phyloP scores from a whole-genome alignment of 192 early-diverging fungal species.

The Coemansia sp. region DNA sequence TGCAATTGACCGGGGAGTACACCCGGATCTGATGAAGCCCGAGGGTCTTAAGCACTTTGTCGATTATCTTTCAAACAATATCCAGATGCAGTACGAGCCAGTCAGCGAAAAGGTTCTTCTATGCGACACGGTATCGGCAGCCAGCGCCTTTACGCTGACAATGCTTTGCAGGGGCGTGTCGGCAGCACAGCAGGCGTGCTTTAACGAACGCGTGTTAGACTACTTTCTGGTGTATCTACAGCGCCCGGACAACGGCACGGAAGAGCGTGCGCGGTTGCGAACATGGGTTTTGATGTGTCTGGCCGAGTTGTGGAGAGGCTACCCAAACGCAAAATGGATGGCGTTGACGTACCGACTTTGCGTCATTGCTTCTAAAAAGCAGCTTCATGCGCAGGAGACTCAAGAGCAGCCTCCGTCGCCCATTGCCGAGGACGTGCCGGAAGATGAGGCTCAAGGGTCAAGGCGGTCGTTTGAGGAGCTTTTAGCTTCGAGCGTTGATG shows the following conservation, averaged over 20 bases:
- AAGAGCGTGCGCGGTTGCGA: constrained; percentile 58
- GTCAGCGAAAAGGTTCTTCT: constrained; percentile 51
- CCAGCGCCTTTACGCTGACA: constrained; percentile 87
- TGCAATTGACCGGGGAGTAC: constrained; percentile 86
- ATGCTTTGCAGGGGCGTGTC: constrained; percentile 87
- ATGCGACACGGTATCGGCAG: constrained; percentile 49
- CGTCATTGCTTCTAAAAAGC: constrained; percentile 56
- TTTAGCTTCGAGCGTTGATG: constrained; percentile 42
- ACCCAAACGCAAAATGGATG: constrained; percentile 61
- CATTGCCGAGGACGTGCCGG: neutral
- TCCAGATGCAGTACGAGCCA: constrained; percentile 54
- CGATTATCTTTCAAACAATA: constrained; percentile 76
- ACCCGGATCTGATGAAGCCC: constrained; percentile 87
- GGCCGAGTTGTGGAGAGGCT: constrained; percentile 79
- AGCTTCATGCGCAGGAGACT: constrained; percentile 23
- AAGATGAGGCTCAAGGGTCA: neutral
- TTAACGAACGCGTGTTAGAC: constrained; percentile 50
- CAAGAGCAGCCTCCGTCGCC: neutral
- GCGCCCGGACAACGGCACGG: constrained; percentile 47
- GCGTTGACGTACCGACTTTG: constrained; percentile 45
- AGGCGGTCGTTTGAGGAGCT: constrained; percentile 48
- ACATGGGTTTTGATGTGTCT: constrained; percentile 91
- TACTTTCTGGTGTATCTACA: constrained; percentile 53
- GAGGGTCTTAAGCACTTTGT: constrained; percentile 93
- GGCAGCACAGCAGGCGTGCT: constrained; percentile 83